These are phyloP conservation scores for Rosa lucieae DNA, from an alignment of 306 rosid genomes.

Conservation along the genomic window DNA sequence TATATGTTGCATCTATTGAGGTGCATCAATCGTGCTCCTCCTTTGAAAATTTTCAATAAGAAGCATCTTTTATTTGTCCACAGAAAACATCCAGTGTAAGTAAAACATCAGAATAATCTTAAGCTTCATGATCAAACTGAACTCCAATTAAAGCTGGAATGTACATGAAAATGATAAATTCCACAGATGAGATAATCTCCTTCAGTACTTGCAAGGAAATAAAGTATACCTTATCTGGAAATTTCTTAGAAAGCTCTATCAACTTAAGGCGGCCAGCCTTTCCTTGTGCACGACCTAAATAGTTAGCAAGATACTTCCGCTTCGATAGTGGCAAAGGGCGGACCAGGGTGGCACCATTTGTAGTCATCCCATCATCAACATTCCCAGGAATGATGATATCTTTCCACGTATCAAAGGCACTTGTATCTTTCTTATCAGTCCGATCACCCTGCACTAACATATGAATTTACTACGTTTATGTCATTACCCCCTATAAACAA, in stretches of 20 bases:
- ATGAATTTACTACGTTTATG: constrained; percentile 23
- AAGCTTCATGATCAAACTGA: not conserved
- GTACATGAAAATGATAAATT: not conserved
- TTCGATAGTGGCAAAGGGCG: constrained; percentile 80
- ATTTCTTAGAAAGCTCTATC: constrained; percentile 76
- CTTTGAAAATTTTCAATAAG: not conserved
- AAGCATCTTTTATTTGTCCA: not conserved
- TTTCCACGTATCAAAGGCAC: constrained; percentile 96
- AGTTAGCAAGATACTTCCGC: constrained; percentile 81
- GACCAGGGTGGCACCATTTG: constrained; percentile 38
- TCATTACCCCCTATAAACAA: not conserved
- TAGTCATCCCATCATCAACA: constrained; percentile 79
- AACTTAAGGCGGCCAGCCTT: constrained; percentile 84
- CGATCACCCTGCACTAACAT: constrained; percentile 79
- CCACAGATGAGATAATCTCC: constrained; percentile 11
- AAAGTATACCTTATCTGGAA: constrained; percentile 71
- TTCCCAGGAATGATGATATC: constrained; percentile 98
- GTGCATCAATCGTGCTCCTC: not conserved
- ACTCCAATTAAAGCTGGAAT: not conserved
- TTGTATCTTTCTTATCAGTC: constrained; percentile 86
- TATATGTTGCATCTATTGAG: not conserved
- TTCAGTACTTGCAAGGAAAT: constrained; percentile 14
- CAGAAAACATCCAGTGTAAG: not conserved
- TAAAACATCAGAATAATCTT: not conserved
- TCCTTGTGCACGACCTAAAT: constrained; percentile 96